These are phyloP conservation scores for Stylonectria norvegica DNA, from an alignment of 2,329 filamentous ascomycete genomes.

Conservation along the genomic window DNA sequence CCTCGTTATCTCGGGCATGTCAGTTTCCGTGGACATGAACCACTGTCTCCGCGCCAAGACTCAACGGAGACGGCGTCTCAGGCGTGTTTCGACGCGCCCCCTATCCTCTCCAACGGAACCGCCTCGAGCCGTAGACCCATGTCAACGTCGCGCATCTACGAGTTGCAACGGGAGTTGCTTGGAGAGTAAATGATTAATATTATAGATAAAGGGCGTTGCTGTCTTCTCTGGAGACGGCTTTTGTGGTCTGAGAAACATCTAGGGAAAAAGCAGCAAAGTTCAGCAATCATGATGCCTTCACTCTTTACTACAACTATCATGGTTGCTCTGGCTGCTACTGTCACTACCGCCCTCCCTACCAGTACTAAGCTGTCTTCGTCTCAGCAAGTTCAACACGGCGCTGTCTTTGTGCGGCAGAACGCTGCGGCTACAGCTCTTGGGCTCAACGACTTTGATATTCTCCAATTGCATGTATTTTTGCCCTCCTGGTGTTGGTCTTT, in stretches of 20 bases:
- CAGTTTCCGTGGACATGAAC: no score
- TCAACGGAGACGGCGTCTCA: conserved; percentile 1
- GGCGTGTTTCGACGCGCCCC: neutral
- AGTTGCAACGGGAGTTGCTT: no score
- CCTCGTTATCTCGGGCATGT: neutral
- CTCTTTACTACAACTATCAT: conserved; percentile 43
- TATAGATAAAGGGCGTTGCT: no score
- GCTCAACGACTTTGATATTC: conserved; percentile 52
- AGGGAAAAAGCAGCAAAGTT: no score
- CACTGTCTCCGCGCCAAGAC: no score
- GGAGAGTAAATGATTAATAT: no score
- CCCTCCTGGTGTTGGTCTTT: no score
- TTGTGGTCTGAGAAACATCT: conserved; percentile 14
- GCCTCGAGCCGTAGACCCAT: neutral
- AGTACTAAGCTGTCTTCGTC: conserved; percentile 41
- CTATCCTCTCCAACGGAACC: neutral
- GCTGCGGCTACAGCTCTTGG: conserved; percentile 45
- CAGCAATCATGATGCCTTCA: conserved; percentile 36
- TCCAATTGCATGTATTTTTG: conserved; percentile 57
- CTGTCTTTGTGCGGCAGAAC: conserved; percentile 49
- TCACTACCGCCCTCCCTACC: conserved; percentile 46
- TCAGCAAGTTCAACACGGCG: conserved; percentile 46
- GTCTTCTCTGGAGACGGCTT: neutral
- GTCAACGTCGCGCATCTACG: no score
- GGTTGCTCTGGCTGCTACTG: conserved; percentile 41